Evolutionary conservation across 2,329 filamentous ascomycete species (phyloP).

Genomic region (Ascosphaera apis): DNA sequence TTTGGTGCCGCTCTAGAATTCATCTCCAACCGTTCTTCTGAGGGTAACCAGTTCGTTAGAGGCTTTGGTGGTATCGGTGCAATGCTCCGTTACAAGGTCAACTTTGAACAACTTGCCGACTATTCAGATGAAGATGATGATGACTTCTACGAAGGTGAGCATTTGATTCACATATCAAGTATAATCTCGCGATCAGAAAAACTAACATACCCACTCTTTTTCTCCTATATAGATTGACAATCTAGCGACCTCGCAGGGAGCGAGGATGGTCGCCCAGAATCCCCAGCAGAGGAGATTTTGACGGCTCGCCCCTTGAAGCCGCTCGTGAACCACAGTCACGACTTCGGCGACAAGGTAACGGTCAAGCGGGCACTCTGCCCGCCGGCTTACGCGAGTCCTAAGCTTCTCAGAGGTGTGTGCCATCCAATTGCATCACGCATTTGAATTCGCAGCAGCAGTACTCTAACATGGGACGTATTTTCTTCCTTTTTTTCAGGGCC

Average conservation of each 20-base stretch:
- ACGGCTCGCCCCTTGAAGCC: constrained; percentile 26
- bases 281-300: constrained; percentile 28
- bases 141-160: constrained; percentile 61
- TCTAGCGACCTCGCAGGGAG: constrained; percentile 61
- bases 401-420: constrained; percentile 17
- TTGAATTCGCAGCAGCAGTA: not conserved
- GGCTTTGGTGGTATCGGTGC: constrained; percentile 97
- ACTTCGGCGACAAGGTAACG: constrained; percentile 13
- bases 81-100: constrained; percentile 96
- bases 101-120: constrained; percentile 96
- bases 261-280: constrained; percentile 60
- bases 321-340: constrained; percentile 12
- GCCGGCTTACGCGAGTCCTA: constrained; percentile 14
- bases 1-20: constrained; percentile 93
- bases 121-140: constrained; percentile 67
- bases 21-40: constrained; percentile 87
- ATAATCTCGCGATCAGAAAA: not conserved
- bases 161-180: not conserved
- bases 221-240: constrained; percentile 47
- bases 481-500: constrained; percentile 11
- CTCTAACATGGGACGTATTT: not conserved
- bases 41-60: constrained; percentile 99
- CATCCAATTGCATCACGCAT: not conserved
- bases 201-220: constrained; percentile 1
- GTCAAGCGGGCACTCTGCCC: constrained; percentile 11